These are phyloP conservation scores for Peronosclerospora sorghi DNA, from an alignment of 352 stramenopile genomes.

Conservation along the genomic window DNA sequence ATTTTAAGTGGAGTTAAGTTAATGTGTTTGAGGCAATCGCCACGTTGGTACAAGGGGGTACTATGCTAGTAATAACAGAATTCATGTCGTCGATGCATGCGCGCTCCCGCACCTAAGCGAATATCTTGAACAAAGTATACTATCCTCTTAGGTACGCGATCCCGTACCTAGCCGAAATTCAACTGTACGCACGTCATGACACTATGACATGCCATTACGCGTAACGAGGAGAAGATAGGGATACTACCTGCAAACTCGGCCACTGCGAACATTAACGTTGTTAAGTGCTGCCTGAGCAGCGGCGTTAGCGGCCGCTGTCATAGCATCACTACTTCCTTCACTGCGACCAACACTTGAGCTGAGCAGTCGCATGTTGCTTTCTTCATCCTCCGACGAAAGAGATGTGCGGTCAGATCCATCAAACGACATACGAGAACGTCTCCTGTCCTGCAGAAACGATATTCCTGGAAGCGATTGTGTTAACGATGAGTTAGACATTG, in stretches of 20 bases:
- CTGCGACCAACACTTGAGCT: conserved; percentile 58
- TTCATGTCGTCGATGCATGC: no score
- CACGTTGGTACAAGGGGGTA: no score
- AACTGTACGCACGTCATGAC: no score
- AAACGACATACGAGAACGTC: conserved; percentile 47
- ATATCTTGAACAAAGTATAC: no score
- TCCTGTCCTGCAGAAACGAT: conserved; percentile 48
- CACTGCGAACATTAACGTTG: conserved; percentile 28
- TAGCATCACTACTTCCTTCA: conserved; percentile 22
- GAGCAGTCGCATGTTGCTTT: conserved; percentile 54
- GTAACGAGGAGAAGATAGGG: no score
- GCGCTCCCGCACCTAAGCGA: no score
- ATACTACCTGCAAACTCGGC: conserved; percentile 73
- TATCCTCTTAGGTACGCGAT: no score
- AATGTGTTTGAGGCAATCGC: no score
- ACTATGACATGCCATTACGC: no score
- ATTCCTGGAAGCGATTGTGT: conserved; percentile 53
- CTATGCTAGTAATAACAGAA: no score
- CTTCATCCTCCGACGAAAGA: conserved; percentile 62
- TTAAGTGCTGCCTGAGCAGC: conserved; percentile 16
- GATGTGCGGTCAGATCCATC: conserved; percentile 47
- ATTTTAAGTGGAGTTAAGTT: no score
- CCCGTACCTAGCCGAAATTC: no score
- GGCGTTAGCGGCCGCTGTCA: conserved; percentile 18
- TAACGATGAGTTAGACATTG: conserved; percentile 33